phyloP scores from a whole-genome alignment of 768 basidiomycete genomes.

The Scleroderma bovista region DNA sequence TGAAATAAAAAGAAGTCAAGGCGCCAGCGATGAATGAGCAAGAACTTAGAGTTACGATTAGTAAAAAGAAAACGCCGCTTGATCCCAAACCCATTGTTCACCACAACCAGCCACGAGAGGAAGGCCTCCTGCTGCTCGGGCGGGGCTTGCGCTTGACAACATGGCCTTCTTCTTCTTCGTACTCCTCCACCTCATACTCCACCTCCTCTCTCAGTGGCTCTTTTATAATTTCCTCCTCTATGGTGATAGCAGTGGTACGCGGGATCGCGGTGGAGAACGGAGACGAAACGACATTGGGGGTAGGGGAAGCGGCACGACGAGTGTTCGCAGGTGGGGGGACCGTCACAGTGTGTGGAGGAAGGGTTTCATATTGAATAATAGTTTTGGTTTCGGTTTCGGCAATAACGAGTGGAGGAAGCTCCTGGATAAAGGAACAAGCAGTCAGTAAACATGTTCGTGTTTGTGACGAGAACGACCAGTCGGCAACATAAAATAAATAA shows the following conservation, averaged over 20 bases:
- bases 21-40: slow-evolving; percentile 13
- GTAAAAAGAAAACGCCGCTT: slow-evolving; percentile 32
- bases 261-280: slow-evolving; percentile 58
- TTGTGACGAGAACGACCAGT: slow-evolving; percentile 34
- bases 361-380: slow-evolving; percentile 45
- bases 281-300: slow-evolving; percentile 58
- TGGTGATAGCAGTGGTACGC: slow-evolving; percentile 68
- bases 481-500: slow-evolving; percentile 22
- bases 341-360: slow-evolving; percentile 55
- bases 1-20: slow-evolving; percentile 15
- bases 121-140: slow-evolving; percentile 41
- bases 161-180: slow-evolving; percentile 39
- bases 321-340: slow-evolving; percentile 76
- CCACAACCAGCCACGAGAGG: slow-evolving; percentile 55
- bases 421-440: slow-evolving; percentile 28
- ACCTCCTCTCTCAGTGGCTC: slow-evolving; percentile 34
- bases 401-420: slow-evolving; percentile 35
- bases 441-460: slow-evolving; percentile 31
- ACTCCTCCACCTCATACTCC: slow-evolving; percentile 33
- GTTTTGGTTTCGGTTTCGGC: slow-evolving; percentile 62
- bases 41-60: slow-evolving; percentile 22
- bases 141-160: slow-evolving; percentile 37
- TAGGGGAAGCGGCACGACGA: slow-evolving; percentile 66
- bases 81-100: slow-evolving; percentile 30
- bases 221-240: slow-evolving; percentile 49